Evolutionary conservation across 805 yeast species (phyloP).

Genomic region (Candida awuae): DNA sequence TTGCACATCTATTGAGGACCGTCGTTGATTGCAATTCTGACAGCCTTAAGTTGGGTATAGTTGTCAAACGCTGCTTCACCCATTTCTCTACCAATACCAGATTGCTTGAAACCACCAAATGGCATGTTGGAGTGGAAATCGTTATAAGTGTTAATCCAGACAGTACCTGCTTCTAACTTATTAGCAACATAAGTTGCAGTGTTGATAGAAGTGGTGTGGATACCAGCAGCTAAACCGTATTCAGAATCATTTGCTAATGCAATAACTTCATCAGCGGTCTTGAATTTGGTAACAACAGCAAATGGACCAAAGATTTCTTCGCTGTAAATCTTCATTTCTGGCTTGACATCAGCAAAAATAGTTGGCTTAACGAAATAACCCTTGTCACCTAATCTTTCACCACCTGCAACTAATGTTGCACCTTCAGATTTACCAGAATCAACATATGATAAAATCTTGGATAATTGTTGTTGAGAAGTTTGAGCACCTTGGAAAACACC

Average conservation of each 20-base stretch:
- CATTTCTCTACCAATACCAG: conserved; percentile 70
- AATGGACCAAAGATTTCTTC: conserved; percentile 95
- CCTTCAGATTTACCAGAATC: conserved; percentile 59
- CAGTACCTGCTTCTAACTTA: conserved; percentile 67
- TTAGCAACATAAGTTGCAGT: conserved; percentile 61
- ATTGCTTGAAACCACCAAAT: conserved; percentile 63
- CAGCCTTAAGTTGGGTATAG: conserved; percentile 60
- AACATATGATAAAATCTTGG: conserved; percentile 56
- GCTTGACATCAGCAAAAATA: conserved; percentile 72
- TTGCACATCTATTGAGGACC: conserved; percentile 11
- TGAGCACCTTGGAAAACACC: conserved; percentile 68
- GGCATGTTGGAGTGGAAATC: conserved; percentile 62
- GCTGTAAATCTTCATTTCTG: conserved; percentile 64
- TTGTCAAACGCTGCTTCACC: conserved; percentile 59
- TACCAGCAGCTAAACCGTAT: conserved; percentile 83
- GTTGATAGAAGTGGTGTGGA: conserved; percentile 64
- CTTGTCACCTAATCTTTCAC: conserved; percentile 61
- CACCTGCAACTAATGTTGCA: conserved; percentile 73
- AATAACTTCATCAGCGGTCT: conserved; percentile 66
- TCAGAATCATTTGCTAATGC: conserved; percentile 66
- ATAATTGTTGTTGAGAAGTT: conserved; percentile 59
- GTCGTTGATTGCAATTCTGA: conserved; percentile 37
- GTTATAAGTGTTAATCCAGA: conserved; percentile 72
- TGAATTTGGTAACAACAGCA: conserved; percentile 65
- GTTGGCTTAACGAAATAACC: conserved; percentile 79